Percentiles rank a stretch among this genome's conserved stretches.
Conservation (phyloP, 768 basidiomycete species). For the Pulveroboletus frians region DNA sequence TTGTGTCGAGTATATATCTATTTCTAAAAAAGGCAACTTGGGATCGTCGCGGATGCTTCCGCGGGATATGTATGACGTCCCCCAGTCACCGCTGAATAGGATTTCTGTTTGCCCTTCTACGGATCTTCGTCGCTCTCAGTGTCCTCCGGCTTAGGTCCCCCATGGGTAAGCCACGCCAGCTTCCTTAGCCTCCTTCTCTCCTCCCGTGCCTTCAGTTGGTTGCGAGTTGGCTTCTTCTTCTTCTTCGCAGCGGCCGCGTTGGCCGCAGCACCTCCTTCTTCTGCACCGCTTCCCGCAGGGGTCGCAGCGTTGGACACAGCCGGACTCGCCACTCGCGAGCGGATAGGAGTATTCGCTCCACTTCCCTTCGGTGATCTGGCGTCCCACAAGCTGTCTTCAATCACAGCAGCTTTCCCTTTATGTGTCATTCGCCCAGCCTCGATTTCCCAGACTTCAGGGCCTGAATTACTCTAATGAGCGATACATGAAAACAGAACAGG, state of each 20-base stretch:
- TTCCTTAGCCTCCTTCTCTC: constrained; percentile 79
- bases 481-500: constrained; percentile 9
- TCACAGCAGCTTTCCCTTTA: constrained; percentile 80
- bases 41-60: constrained; percentile 30
- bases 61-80: constrained; percentile 6
- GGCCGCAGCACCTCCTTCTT: constrained; percentile 42
- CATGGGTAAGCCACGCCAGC: constrained; percentile 75
- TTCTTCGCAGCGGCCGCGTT: constrained; percentile 47
- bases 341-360: constrained; percentile 62
- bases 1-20: background rate
- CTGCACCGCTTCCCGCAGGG: constrained; percentile 74
- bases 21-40: constrained; percentile 26
- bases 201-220: constrained; percentile 84
- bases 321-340: constrained; percentile 68
- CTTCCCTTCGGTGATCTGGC: constrained; percentile 66
- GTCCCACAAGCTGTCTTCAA: constrained; percentile 81
- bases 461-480: constrained; percentile 34
- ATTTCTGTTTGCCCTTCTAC: constrained; percentile 5
- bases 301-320: constrained; percentile 66
- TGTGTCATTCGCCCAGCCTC: constrained; percentile 80
- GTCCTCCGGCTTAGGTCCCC: constrained; percentile 80
- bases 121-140: constrained; percentile 58
- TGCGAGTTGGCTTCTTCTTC: constrained; percentile 90
- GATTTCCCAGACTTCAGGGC: constrained; percentile 93
- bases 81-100: constrained; percentile 18